Base-by-base conservation (phyloP, 2,329 filamentous ascomycete genomes). In the Dactylellina cionopaga region DNA sequence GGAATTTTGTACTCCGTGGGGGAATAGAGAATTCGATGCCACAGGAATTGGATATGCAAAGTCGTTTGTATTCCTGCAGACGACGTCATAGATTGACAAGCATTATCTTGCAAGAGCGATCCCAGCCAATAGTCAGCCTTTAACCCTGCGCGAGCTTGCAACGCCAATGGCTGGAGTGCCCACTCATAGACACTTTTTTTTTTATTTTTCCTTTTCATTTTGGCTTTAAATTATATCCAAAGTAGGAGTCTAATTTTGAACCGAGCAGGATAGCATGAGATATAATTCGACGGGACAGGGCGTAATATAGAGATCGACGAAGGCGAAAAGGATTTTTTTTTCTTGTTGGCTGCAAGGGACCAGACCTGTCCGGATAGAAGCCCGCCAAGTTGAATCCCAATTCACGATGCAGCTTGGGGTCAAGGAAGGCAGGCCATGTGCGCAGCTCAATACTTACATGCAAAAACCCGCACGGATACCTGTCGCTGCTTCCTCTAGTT, bases 31-130 rank as follows among this genome's bases (percentile, higher is more conserved):
- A 51, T 49, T 22, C 47, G 25, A 62, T 25, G 15, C 49, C 29
- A 56, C 17, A 65, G 33, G 29, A 17, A 54, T 29, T 66, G 29
- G 29, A 66, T 66, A 66, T 66, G 62, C 63, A 59, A 17, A 44
- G 52, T 59, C 44, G 54, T 64, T 64, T 17, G 43, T n/a, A 52
- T 47, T 66, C 31, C 66, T 71, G 66, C 66, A 63, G 44, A 54
- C 66, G 56, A 71, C 66, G 66, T 71, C 66, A 71, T 71, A 31
- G 46, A 10, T 37, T 59, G 52, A 68, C 63, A 63, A 52, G 58
- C 65, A 64, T 39, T n/a, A n/a, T n/a, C n/a, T n/a, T 19, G 22
- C 39, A 41, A 46, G 24, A 58, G n/a, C n/a, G n/a, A n/a, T n/a
- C n/a, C n/a, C n/a, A n/a, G n/a, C n/a, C n/a, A 49, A 54, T 33